A percentile compares a stretch with the other conserved stretches of the same genome.
phyloP scores from a whole-genome alignment of 2,329 filamentous ascomycete species.

The Rasamsonia emersonii region DNA sequence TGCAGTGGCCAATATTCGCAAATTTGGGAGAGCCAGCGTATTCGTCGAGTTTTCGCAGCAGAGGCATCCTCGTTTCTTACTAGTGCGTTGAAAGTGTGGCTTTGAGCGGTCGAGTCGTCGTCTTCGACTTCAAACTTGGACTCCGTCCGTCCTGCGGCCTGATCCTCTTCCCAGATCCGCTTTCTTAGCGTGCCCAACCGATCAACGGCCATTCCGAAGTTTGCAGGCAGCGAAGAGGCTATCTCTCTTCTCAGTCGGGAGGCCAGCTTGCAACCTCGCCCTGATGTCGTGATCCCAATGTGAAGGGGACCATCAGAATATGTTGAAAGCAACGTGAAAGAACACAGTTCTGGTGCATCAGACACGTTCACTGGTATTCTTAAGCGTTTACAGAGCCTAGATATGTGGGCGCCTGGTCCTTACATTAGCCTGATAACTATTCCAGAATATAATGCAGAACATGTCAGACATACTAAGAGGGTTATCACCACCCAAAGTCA shows the following conservation, averaged over 20 bases:
- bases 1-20: constrained; percentile 97
- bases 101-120: constrained; percentile 50
- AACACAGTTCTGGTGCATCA: constrained; percentile 77
- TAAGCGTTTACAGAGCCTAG: constrained; percentile 63
- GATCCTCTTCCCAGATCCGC: constrained; percentile 66
- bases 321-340: constrained; percentile 81
- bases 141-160: constrained; percentile 40
- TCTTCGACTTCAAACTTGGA: constrained; percentile 38
- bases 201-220: constrained; percentile 68
- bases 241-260: constrained; percentile 84
- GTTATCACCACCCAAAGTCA: constrained; percentile 54
- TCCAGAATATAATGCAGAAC: constrained; percentile 25
- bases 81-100: constrained; percentile 73
- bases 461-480: constrained; percentile 38
- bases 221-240: constrained; percentile 64
- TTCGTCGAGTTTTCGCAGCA: constrained; percentile 67
- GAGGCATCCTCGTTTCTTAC: constrained; percentile 64
- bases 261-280: constrained; percentile 86
- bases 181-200: constrained; percentile 65
- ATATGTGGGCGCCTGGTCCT: constrained; percentile 55
- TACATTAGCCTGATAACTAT: constrained; percentile 1
- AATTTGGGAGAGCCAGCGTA: constrained; percentile 89
- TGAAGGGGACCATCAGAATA: constrained; percentile 86
- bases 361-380: constrained; percentile 90
- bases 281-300: constrained; percentile 91